Base-by-base conservation (phyloP, 2,329 filamentous ascomycete species). In the Xylaria sp. region DNA sequence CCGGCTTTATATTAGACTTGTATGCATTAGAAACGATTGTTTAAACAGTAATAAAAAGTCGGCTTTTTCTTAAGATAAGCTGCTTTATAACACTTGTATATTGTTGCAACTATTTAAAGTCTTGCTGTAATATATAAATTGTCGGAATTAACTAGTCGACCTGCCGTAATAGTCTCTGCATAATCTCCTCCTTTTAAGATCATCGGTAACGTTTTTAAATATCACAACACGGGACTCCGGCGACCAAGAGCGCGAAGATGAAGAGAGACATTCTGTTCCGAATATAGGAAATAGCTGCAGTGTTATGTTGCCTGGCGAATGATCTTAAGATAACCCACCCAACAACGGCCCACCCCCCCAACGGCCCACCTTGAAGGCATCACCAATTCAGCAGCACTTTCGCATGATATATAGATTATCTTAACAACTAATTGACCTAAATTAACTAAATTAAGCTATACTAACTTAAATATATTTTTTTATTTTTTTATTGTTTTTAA, bases 101-200 rank as follows among this genome's bases (percentile, higher is more conserved):
- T 29, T 42, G 10, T 53, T 10, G 37, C 21, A 66, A 25, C 29
- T 63, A 66, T 51, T 66, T 66, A 32, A 66, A 66, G 40, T 63
- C 27, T 40, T 66, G 13, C 23, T 63, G 27, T n/a, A 66, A 16
- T 23, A 3, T 66, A 42, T 51, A 10, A 44, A 66, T 25, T 29
- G 21, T 62, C 13, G 37, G 37, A 37, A 63, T 66, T 5, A 66
- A 63, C 8, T 47, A 51, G 32, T 59, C 2, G 29, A 66, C 18
- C 12, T 63, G 16, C 21, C 42, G 27, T 0, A 66, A 27, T 0
- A 66, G 40, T 16, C 29, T 66, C 42, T 62, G 27, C 23, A 63
- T 4, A 1, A 66, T 58, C 1, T 23, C 58, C 1, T 66, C 5
- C 6, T 63, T 12, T 63, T 4, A 51, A 21, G 18, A 37, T 50